A percentile compares a stretch with the other conserved stretches of the same genome.
Evolutionary conservation across 2,329 filamentous ascomycete genomes (phyloP).

Genomic region (Claviceps fusiformis): DNA sequence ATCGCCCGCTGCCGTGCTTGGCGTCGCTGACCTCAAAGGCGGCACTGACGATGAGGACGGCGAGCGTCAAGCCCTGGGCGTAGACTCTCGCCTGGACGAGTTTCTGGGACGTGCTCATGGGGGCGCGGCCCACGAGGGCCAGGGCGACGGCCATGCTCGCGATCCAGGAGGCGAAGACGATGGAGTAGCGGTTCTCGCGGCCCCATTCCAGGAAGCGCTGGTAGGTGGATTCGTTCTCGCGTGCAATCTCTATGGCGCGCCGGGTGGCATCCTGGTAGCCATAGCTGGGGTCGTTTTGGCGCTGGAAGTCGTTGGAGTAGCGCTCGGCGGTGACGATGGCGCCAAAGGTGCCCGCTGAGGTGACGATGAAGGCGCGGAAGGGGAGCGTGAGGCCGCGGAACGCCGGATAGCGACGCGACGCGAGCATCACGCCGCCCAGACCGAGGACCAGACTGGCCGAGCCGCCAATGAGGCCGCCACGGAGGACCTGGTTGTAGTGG

Average conservation of each 20-base stretch:
- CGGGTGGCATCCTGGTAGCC: constrained; percentile 52
- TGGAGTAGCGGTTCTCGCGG: constrained; percentile 68
- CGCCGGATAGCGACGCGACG: constrained; percentile 56
- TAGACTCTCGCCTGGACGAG: constrained; percentile 90
- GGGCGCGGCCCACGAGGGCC: constrained; percentile 63
- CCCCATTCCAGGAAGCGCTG: constrained; percentile 61
- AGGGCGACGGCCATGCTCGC: constrained; percentile 66
- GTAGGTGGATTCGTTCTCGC: constrained; percentile 39
- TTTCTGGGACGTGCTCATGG: constrained; percentile 65
- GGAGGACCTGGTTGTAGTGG: constrained; percentile 71
- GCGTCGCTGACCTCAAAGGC: constrained; percentile 71
- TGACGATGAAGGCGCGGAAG: constrained; percentile 81
- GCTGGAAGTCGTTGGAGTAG: constrained; percentile 50
- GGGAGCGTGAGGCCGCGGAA: constrained; percentile 76
- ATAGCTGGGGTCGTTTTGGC: constrained; percentile 50
- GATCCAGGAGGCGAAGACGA: constrained; percentile 73
- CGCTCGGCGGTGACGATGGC: constrained; percentile 85
- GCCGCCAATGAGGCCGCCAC: constrained; percentile 66
- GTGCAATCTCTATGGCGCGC: constrained; percentile 39
- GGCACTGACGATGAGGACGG: constrained; percentile 69
- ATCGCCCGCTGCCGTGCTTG: constrained; percentile 59
- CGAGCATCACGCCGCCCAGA: constrained; percentile 50
- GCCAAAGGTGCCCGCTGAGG: constrained; percentile 68
- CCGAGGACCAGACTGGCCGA: constrained; percentile 54
- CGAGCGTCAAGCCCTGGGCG: constrained; percentile 77